These are phyloP conservation scores for Trichoderma sp. DNA, from an alignment of 2,329 filamentous ascomycete genomes.

Conservation along the genomic window DNA sequence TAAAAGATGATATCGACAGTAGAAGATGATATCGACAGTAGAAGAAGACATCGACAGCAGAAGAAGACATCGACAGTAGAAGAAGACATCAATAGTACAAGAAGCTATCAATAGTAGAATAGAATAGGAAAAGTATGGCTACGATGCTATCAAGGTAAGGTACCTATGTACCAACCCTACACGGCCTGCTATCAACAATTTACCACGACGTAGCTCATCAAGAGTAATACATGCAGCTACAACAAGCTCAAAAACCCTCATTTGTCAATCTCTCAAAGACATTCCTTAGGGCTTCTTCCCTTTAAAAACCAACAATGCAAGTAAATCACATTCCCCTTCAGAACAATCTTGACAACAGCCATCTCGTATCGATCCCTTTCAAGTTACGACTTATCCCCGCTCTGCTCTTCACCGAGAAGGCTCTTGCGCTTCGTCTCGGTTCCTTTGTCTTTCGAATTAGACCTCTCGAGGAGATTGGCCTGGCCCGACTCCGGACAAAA, in stretches of 20 bases:
- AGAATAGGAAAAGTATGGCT: no score
- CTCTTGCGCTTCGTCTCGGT: neutral
- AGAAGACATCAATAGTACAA: no score
- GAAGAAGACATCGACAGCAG: no score
- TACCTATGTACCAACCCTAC: no score
- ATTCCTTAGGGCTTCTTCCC: neutral
- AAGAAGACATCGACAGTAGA: no score
- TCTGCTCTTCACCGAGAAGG: neutral
- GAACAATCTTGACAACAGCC: neutral
- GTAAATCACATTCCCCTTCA: neutral
- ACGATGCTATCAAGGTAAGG: no score
- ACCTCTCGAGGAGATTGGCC: neutral
- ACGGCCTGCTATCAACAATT: neutral
- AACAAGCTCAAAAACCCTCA: neutral
- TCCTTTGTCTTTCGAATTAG: neutral
- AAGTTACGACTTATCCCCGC: neutral
- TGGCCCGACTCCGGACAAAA: neutral
- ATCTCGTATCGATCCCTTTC: neutral
- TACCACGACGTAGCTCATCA: neutral
- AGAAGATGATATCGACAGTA: no score
- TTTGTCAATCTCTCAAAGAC: neutral
- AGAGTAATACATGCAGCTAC: neutral
- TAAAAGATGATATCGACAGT: no score
- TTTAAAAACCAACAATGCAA: neutral
- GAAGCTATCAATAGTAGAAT: no score